phyloP scores from a whole-genome alignment of 2,329 filamentous ascomycete species.

The Fusarium sambucinum region DNA sequence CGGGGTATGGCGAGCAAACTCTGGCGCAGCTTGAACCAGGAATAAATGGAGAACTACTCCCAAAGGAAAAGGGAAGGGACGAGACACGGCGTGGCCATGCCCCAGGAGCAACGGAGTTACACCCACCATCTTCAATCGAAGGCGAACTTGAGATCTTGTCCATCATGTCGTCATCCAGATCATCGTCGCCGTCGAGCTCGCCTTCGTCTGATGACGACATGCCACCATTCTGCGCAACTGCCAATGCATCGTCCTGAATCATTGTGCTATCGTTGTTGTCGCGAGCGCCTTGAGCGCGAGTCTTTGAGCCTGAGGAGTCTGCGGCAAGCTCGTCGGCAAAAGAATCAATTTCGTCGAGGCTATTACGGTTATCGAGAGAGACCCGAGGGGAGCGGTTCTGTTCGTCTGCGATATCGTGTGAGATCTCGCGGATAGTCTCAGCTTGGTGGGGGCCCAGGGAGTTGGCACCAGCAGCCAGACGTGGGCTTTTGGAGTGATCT shows the following conservation, averaged over 20 bases:
- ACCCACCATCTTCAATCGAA: constrained; percentile 99
- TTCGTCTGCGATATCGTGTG: constrained; percentile 81
- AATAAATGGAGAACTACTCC: constrained; percentile 49
- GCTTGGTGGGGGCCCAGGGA: constrained; percentile 84
- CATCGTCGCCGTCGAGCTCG: constrained; percentile 75
- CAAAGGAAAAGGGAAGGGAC: constrained; percentile 54
- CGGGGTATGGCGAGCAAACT: constrained; percentile 57
- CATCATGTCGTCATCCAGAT: constrained; percentile 92
- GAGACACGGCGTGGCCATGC: constrained; percentile 60
- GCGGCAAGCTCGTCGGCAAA: constrained; percentile 60
- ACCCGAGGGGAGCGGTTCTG: constrained; percentile 73
- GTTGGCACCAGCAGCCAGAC: constrained; percentile 54
- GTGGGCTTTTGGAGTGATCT: constrained; percentile 69
- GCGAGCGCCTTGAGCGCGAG: constrained; percentile 27
- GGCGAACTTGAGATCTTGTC: constrained; percentile 99
- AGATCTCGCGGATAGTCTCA: constrained; percentile 82
- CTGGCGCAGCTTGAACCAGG: constrained; percentile 43
- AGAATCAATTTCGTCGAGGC: constrained; percentile 58
- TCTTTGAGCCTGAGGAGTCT: constrained; percentile 52
- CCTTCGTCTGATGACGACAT: constrained; percentile 67
- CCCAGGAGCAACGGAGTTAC: constrained; percentile 57
- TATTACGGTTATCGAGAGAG: constrained; percentile 62
- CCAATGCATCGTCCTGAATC: constrained; percentile 68
- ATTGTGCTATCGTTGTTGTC: constrained; percentile 46
- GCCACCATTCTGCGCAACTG: constrained; percentile 72